These are phyloP conservation scores for Anethum foeniculum DNA, from an alignment of 140 eudicot genomes.

Conservation along the genomic window DNA sequence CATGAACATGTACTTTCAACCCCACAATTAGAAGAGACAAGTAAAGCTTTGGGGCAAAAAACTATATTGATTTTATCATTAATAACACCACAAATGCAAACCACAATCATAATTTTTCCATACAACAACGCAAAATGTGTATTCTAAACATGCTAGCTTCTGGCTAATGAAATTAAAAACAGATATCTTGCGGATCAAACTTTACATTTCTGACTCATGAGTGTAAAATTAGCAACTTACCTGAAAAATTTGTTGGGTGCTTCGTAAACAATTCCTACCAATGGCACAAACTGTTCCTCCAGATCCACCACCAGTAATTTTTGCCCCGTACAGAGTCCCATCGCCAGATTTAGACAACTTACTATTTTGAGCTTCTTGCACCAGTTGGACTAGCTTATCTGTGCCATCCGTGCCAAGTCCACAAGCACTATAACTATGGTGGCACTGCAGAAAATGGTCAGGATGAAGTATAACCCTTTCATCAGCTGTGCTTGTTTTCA, in stretches of 20 bases:
- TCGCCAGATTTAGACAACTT: slow-evolving; percentile 53
- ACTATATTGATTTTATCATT: not conserved
- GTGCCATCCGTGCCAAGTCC: slow-evolving; percentile 97
- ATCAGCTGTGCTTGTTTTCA: not conserved
- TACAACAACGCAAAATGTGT: not conserved
- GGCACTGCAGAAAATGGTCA: slow-evolving; percentile 51
- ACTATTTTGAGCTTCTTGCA: slow-evolving; percentile 83
- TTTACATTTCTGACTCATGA: not conserved
- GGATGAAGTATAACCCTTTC: not conserved
- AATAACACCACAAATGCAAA: not conserved
- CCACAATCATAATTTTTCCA: not conserved
- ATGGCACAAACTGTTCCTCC: slow-evolving; percentile 88
- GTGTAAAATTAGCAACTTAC: slow-evolving; percentile 21
- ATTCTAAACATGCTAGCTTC: not conserved
- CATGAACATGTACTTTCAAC: not conserved
- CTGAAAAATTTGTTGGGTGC: slow-evolving; percentile 82
- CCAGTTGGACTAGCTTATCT: slow-evolving; percentile 78
- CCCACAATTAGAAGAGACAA: not conserved
- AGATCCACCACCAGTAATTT: slow-evolving; percentile 93
- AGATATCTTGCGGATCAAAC: not conserved
- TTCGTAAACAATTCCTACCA: slow-evolving; percentile 59
- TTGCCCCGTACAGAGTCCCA: slow-evolving; percentile 81
- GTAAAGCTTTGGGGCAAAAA: not conserved
- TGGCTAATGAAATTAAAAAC: not conserved
- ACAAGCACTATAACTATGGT: slow-evolving; percentile 86